These are phyloP conservation scores for Hericium erinaceus DNA, from an alignment of 768 basidiomycete genomes.

Conservation along the genomic window DNA sequence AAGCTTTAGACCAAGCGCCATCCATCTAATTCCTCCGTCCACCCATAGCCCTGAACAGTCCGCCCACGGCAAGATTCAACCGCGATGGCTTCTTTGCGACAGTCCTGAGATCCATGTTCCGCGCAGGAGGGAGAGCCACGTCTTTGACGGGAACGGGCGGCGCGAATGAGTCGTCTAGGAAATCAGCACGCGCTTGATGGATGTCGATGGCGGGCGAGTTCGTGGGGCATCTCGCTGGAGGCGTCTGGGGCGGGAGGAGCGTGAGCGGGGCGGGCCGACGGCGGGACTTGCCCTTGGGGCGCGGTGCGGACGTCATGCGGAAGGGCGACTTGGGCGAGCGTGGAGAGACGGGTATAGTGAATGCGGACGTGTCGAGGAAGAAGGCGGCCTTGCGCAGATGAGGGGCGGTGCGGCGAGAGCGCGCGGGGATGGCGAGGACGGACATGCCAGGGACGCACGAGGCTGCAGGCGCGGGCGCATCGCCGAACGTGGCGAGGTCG, in stretches of 20 bases:
- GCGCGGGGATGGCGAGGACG: constrained; percentile 9
- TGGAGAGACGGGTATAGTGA: not conserved
- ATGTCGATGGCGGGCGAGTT: not conserved
- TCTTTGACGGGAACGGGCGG: not conserved
- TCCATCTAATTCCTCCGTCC: not conserved
- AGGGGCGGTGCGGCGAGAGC: not conserved
- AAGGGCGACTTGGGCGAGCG: not conserved
- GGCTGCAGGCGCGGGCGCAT: not conserved
- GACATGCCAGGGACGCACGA: not conserved
- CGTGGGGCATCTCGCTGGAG: not conserved
- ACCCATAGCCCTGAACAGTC: not conserved
- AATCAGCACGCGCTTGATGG: not conserved
- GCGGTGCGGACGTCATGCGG: no score
- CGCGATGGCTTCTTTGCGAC: not conserved
- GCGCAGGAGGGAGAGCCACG: not conserved
- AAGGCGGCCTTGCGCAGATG: not conserved
- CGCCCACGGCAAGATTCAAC: not conserved
- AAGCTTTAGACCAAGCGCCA: not conserved
- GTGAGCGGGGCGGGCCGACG: constrained; percentile 2
- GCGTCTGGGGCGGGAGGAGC: not conserved
- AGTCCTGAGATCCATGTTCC: not conserved
- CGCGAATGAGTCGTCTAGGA: not conserved
- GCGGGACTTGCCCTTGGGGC: not conserved
- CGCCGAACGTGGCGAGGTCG: not conserved
- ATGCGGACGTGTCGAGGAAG: not conserved